Conservation (phyloP, 2,329 filamentous ascomycete genomes). For the Cytospora schulzeri region DNA sequence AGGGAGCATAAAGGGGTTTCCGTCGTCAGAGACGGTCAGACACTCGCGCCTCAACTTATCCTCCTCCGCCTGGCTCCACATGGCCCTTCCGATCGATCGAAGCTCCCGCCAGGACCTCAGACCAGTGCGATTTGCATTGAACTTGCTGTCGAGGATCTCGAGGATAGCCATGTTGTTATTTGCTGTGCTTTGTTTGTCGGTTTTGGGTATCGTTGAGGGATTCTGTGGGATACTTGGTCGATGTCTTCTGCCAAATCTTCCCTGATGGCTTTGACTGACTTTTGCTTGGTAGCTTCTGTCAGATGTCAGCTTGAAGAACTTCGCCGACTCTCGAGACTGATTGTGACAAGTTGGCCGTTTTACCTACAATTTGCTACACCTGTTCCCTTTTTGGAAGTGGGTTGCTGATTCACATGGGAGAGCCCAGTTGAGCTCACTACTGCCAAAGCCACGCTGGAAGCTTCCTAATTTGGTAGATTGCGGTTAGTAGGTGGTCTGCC, state of each 20-base stretch:
- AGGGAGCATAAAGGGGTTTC: neutral
- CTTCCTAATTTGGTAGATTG: neutral
- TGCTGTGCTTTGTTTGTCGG: no score
- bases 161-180: neutral
- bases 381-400: neutral
- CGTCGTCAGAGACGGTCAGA: neutral
- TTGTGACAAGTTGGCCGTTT: neutral
- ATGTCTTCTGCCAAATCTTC: no score
- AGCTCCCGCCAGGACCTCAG: conserved; percentile 11
- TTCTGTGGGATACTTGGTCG: neutral
- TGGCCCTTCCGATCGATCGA: neutral
- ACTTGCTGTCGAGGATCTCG: conserved; percentile 14
- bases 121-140: neutral
- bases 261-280: no score
- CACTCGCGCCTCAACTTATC: neutral
- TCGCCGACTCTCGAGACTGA: no score
- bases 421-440: neutral
- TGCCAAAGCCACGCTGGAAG: neutral
- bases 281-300: no score
- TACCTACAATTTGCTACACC: neutral
- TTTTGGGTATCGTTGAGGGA: neutral
- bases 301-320: no score
- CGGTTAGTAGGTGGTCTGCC: neutral
- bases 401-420: neutral
- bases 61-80: conserved; percentile 4